Percentiles rank a stretch among this genome's conserved stretches.
These are phyloP conservation scores for Yarrowia alimentaria DNA, from an alignment of 805 yeast species.

Conservation along the genomic window DNA sequence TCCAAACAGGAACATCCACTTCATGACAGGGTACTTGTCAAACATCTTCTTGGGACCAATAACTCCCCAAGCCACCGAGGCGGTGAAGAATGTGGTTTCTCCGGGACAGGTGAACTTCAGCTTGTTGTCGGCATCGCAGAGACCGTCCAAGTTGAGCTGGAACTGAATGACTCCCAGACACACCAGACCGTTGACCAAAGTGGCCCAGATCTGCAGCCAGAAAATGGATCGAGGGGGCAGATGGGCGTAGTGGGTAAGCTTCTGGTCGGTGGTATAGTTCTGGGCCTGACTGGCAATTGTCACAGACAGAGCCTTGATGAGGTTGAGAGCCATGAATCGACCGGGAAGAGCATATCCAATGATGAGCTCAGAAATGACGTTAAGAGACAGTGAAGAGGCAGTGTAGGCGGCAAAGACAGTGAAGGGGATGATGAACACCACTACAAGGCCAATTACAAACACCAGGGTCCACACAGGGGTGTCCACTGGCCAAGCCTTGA, in stretches of 20 bases:
- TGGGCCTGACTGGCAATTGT: slow-evolving; percentile 60
- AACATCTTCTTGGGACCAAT: slow-evolving; percentile 52
- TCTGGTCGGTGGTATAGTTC: slow-evolving; percentile 54
- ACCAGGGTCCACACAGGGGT: slow-evolving; percentile 64
- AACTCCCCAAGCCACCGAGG: slow-evolving; percentile 47
- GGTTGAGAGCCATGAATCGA: slow-evolving; percentile 52
- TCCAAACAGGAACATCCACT: slow-evolving; percentile 32
- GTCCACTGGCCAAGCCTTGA: slow-evolving; percentile 44
- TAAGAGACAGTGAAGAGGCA: slow-evolving; percentile 54
- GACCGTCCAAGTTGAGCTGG: slow-evolving; percentile 38
- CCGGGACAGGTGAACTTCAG: slow-evolving; percentile 42
- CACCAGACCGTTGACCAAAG: slow-evolving; percentile 42
- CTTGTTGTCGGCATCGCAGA: too few relatives aligned
- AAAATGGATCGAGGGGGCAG: slow-evolving; percentile 58
- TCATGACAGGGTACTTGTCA: slow-evolving; percentile 34
- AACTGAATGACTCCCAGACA: slow-evolving; percentile 39
- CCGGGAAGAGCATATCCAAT: slow-evolving; percentile 69
- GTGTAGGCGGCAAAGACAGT: slow-evolving; percentile 61
- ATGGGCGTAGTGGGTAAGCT: slow-evolving; percentile 58
- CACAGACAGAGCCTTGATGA: slow-evolving; percentile 46
- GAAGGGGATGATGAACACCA: slow-evolving; percentile 58
- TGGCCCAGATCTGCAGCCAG: slow-evolving; percentile 47
- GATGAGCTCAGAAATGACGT: slow-evolving; percentile 60
- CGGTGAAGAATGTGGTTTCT: slow-evolving; percentile 48
- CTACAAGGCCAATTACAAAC: slow-evolving; percentile 53